Evolutionary conservation across 192 early-diverging fungal species (phyloP).

Genomic region (Polychytrium aggregatum): DNA sequence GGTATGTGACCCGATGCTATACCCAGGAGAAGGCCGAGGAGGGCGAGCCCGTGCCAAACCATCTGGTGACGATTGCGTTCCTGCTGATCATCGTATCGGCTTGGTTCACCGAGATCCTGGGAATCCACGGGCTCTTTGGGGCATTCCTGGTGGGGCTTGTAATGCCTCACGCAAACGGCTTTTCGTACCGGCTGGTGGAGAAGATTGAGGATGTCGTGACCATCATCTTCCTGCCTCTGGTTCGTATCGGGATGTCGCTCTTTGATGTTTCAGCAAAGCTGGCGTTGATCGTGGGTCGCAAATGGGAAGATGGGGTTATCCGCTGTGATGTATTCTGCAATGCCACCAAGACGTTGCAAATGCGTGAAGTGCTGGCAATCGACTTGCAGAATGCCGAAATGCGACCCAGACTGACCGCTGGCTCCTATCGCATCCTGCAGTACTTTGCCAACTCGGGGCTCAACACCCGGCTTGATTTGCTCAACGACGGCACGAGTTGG

Average conservation of each 20-base stretch:
- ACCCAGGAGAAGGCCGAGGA: slow-evolving; percentile 5
- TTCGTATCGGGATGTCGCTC: slow-evolving; percentile 21
- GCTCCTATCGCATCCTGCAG: slow-evolving; percentile 24
- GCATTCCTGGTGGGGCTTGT: slow-evolving; percentile 80
- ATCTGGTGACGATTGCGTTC: slow-evolving; percentile 66
- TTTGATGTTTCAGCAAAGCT: no score
- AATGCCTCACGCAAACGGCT: slow-evolving; percentile 76
- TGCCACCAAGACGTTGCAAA: no score
- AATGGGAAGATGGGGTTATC: no score
- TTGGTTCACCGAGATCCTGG: slow-evolving; percentile 75
- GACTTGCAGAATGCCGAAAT: no score
- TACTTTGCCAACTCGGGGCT: slow-evolving; percentile 91
- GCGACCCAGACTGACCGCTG: slow-evolving; percentile 72
- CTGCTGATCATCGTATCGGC: slow-evolving; percentile 59
- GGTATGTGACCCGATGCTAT: no score
- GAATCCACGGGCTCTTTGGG: slow-evolving; percentile 92
- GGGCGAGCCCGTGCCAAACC: slow-evolving; percentile 26
- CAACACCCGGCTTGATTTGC: slow-evolving; percentile 69
- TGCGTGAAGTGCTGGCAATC: no score
- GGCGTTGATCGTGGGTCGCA: no score
- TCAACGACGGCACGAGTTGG: slow-evolving; percentile 64
- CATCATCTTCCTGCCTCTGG: slow-evolving; percentile 78
- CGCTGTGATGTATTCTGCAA: no score
- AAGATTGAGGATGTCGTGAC: slow-evolving; percentile 85
- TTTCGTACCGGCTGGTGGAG: slow-evolving; percentile 77